Base-by-base conservation (phyloP, 2,329 filamentous ascomycete species). In the Paecilomyces dactylethromorphus region DNA sequence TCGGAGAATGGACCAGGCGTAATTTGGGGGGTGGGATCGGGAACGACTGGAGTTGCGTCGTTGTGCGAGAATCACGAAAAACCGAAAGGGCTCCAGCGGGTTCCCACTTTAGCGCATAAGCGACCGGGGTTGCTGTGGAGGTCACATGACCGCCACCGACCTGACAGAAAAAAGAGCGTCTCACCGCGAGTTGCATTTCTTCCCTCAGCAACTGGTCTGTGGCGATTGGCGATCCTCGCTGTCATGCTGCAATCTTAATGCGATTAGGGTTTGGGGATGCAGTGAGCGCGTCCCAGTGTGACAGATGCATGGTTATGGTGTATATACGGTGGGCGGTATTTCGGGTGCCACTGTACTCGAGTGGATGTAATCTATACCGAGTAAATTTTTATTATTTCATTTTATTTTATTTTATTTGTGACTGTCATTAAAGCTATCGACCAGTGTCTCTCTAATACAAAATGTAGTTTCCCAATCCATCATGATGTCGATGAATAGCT, bases 51-150 rank as follows among this genome's bases (percentile, higher is more conserved):
- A 45, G 56, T 52, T 58, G 57, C 26, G 57, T 56, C 58, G 58
- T 59, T 59, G 58, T 59, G 58, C 58, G 58, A 59, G 56, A 55
- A 54, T 54, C 26, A 32, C 49, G 45, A 51, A 58, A 58, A 55
- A 57, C 18, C 32, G 31, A 22, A 45, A 58, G 56, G 22, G 55
- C 51, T 53, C 57, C 58, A 64, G 58, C 63, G 59, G 35, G 64
- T 63, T 68, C 73, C 69, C 67, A 64, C 66, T 29, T 71, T 62
- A 66, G 53, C 53, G 69, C 68, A 68, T 73, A 73, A 73, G 70
- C 71, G 71, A 73, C 67, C n/a, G 53, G 22, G 53, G 33, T n/a
- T 45, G 22, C 53, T 15, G 60, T 58, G 54, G 22, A 53, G 51
- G 54, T 71, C 70, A 73, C 69, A 66, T 73, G 70, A 60, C 15